These are phyloP conservation scores for Myochromella boudieri DNA, from an alignment of 768 basidiomycete species.

Conservation along the genomic window DNA sequence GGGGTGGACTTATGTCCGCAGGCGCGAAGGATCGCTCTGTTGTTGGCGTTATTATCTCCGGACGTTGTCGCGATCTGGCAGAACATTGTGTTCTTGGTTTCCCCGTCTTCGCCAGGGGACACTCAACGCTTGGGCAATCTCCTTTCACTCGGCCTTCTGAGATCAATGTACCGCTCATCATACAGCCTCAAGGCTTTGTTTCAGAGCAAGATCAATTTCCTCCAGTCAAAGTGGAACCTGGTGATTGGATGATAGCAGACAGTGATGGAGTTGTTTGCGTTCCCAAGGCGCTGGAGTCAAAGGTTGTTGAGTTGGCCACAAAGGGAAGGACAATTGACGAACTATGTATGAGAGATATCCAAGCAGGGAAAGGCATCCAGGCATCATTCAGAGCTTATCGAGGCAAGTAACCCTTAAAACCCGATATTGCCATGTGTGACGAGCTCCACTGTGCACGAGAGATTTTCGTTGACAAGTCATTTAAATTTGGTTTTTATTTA, in stretches of 20 bases:
- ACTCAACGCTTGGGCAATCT: conserved; percentile 84
- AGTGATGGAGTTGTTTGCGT: conserved; percentile 88
- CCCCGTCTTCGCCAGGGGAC: conserved; percentile 80
- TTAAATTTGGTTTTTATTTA: no score
- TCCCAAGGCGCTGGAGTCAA: conserved; percentile 48
- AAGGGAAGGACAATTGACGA: conserved; percentile 66
- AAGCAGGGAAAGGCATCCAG: conserved; percentile 69
- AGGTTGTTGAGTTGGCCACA: conserved; percentile 59
- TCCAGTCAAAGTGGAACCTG: conserved; percentile 60
- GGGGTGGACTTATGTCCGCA: conserved; percentile 92
- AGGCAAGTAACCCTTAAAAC: conserved; percentile 20
- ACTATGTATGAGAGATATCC: conserved; percentile 72
- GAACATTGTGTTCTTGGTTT: conserved; percentile 73
- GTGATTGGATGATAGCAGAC: conserved; percentile 86
- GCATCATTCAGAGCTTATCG: conserved; percentile 79
- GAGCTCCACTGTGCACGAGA: background rate
- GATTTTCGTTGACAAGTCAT: background rate
- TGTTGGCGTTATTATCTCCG: conserved; percentile 78
- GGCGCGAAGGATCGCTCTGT: conserved; percentile 74
- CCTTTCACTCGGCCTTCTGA: conserved; percentile 81
- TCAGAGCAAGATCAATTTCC: conserved; percentile 45
- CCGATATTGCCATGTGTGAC: background rate
- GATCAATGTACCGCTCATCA: conserved; percentile 63
- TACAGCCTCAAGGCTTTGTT: conserved; percentile 38
- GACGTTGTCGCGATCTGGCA: conserved; percentile 79